Conservation (phyloP, 192 early-diverging fungal species). For the Blastocladiella britannica region DNA sequence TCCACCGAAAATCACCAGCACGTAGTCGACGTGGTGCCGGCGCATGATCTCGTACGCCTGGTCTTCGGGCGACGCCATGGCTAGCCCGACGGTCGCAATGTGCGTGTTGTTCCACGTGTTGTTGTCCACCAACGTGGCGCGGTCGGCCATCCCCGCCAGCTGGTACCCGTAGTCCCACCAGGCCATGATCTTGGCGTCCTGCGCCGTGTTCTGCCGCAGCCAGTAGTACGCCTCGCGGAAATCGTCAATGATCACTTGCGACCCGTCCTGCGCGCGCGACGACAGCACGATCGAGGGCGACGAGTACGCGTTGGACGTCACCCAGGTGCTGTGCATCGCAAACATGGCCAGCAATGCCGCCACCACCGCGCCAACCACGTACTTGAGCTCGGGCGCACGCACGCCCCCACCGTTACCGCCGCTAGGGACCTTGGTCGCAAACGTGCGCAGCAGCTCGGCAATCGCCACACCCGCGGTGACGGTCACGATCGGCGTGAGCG, state of each 20-base stretch:
- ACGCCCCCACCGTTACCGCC: constrained; percentile 1
- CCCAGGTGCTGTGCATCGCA: constrained; percentile 96
- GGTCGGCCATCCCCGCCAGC: constrained; percentile 96
- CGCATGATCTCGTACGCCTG: constrained; percentile 78
- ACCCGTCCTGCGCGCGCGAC: constrained; percentile 65
- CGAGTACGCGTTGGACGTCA: constrained; percentile 93
- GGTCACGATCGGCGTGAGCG: constrained; percentile 93
- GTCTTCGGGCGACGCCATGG: constrained; percentile 77
- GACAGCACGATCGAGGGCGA: constrained; percentile 96
- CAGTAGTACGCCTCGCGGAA: constrained; percentile 99
- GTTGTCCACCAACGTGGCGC: constrained; percentile 94
- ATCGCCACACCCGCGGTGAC: constrained; percentile 78
- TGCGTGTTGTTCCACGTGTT: constrained; percentile 99
- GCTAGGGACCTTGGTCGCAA: constrained; percentile 22
- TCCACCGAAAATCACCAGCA: constrained; percentile 90
- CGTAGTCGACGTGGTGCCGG: constrained; percentile 88
- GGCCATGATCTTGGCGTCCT: constrained; percentile 83
- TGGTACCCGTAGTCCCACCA: constrained; percentile 99
- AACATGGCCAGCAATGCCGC: constrained; percentile 62
- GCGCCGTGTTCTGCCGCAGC: constrained; percentile 87
- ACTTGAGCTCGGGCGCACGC: constrained; percentile 5
- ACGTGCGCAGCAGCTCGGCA: constrained; percentile 68
- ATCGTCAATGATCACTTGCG: constrained; percentile 92
- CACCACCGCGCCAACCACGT: constrained; percentile 39
- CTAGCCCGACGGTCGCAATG: constrained; percentile 93